A percentile compares a stretch with the other conserved stretches of the same genome.
These are phyloP conservation scores for Pyrenochaeta sp. DNA, from an alignment of 2,329 filamentous ascomycete species.

Conservation along the genomic window DNA sequence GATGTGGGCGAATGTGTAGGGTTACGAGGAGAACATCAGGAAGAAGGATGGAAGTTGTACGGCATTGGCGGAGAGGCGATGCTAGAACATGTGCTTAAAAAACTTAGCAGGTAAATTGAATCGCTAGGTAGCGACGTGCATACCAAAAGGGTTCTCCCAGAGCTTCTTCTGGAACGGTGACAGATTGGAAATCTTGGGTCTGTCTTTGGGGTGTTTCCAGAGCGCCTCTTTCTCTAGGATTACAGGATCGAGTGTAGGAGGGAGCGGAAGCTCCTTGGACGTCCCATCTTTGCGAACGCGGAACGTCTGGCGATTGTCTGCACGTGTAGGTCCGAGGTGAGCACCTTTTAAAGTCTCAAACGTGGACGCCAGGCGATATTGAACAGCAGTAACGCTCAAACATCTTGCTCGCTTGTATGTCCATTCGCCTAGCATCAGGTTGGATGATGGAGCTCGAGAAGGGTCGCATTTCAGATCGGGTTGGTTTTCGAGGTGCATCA, in stretches of 20 bases:
- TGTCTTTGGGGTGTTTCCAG: conserved; percentile 50
- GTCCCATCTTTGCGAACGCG: conserved; percentile 43
- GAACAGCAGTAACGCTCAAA: conserved; percentile 14
- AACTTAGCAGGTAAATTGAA: conserved; percentile 6
- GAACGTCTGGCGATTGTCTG: conserved; percentile 42
- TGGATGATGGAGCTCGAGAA: not conserved
- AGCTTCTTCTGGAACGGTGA: conserved; percentile 66
- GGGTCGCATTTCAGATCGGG: conserved; percentile 2
- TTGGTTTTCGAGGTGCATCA: conserved; percentile 11
- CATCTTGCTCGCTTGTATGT: conserved; percentile 24
- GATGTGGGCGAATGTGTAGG: conserved; percentile 65
- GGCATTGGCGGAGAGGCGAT: conserved; percentile 65
- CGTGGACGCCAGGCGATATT: conserved; percentile 20
- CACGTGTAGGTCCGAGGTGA: conserved; percentile 36
- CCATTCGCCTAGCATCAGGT: conserved; percentile 40
- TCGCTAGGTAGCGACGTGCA: not conserved
- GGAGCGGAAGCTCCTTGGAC: conserved; percentile 52
- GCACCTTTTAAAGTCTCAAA: conserved; percentile 22
- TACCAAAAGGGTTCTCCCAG: conserved; percentile 70
- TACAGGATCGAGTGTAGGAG: conserved; percentile 57
- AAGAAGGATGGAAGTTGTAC: conserved; percentile 56
- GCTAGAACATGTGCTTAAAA: conserved; percentile 67
- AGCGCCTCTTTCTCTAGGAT: conserved; percentile 45
- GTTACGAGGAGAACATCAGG: conserved; percentile 70
- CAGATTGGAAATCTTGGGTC: conserved; percentile 51